Evolutionary conservation across 1,284 basidiomycete genomes (phyloP), one percentile per base, ranked within the genome.

Genomic region (Moniliophthora roreri): DNA sequence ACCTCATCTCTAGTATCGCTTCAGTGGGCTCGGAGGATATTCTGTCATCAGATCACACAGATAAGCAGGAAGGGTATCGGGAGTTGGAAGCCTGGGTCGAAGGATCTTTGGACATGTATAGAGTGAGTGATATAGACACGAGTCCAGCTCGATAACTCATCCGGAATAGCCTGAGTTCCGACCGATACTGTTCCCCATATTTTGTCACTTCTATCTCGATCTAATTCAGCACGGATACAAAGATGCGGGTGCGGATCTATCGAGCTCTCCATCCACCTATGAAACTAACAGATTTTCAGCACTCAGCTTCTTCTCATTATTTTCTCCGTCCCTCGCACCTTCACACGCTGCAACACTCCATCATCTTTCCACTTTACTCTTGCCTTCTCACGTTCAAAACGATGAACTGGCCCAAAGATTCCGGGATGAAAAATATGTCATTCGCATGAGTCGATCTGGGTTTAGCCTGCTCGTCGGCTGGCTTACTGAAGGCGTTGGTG

Each of bases 141-240:
- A n/a, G 21, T 57, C 16, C 47, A 50, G 28, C 59, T 53, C 34
- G 9, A 6, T 28, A 13, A 23, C 40, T 34, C 34, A 34, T 42
- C 9, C 34, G 13, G 13, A 37, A 44, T 65, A 95, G 91, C 93
- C 94, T 54, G 95, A 99, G 70, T 90, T 99, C 60, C 78, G 91
- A 57, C 93, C 94, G 35, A 87, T 99, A 34, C 74, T 98, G 15
- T 95, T 95, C 64, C 97, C 97, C 3, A 90, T 99, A 57, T 99
- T 98, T 67, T 93, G 92, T 39, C 95, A 99, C 71, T 97, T 97
- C 64, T 98, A 96, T 70, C 79, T 99, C 34, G 95, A 98, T 68
- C 80, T 99, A 46, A 87, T 98, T 51, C 87, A 95, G 63, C 86
- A 89, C 57, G 94, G 93, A 3, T 93, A 92, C 69, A 89, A 91